Base-by-base conservation (phyloP, 139 green algal species). In the Raphidocelis subcapitata region DNA sequence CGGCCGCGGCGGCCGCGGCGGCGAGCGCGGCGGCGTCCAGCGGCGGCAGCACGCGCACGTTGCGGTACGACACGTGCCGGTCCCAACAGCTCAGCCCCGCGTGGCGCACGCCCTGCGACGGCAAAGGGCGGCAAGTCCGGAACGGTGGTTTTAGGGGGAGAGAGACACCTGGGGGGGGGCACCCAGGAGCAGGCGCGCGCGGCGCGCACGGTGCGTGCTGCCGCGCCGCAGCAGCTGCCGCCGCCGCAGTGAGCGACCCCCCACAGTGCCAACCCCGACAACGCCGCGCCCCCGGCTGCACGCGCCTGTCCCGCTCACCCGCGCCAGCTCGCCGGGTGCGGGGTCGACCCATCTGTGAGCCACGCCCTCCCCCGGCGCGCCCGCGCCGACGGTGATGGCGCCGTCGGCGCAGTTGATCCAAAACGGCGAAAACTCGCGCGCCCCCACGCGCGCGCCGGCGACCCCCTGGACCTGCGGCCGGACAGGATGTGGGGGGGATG, bases 21-120 rank as follows among this genome's bases (percentile, higher is more conserved):
- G 47, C 47, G 47, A 18, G 16, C 60, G 10, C 41, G 70, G 33
- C 44, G 8, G 44, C 32, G 31, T 62, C 24, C 35, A 89, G 24
- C 21, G 71, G 28, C 4, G 76, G 78, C 51, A 81, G 66, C 55
- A 92, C 64, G 23, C 60, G 57, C 26, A 95, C 82, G 76, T 86
- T 82, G 12, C 89, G 83, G 79, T 94, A 97, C 35, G 65, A 84
- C 15, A 94, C 80, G 76, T 95, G 87, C 46, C 84, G 84, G 83
- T 97, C 92, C 92, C 92, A 97, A n/a, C 89, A 84, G 72, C 81
- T 89, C 20, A 97, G 85, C 2, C 92, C 92, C 0, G 93, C 69
- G 46, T 89, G 77, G n/a, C 66, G 67, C 47, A 85, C 83, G 36
- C 63, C 26, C 37, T 49, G 41, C 41, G 12, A 49, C n/a, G 77